Evolutionary conservation across 768 basidiomycete genomes (phyloP).

Genomic region (Leucocoprinus birnbaumii): DNA sequence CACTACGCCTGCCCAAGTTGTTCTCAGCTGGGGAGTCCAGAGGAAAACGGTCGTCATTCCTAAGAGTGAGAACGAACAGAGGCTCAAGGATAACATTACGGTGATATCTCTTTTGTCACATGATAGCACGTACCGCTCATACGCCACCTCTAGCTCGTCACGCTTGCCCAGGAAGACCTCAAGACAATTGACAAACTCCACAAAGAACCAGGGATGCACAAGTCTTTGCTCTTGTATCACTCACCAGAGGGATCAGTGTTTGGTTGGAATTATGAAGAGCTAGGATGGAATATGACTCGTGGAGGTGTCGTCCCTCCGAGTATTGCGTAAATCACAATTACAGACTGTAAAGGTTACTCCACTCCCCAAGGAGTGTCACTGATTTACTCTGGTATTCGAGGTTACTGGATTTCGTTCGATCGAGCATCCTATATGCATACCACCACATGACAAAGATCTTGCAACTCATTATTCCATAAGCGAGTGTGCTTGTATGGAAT

Average conservation of each 20-base stretch:
- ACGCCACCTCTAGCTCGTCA: slow-evolving; percentile 26
- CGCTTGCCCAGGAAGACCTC: slow-evolving; percentile 35
- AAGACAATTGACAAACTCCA: slow-evolving; percentile 38
- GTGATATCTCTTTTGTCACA: slow-evolving; percentile 18
- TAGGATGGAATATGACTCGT: slow-evolving; percentile 37
- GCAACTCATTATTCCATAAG: no score
- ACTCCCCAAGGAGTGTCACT: no score
- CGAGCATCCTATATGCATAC: no score
- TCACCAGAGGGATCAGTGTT: slow-evolving; percentile 27
- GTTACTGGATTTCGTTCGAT: no score
- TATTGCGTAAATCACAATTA: neutral
- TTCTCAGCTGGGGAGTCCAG: slow-evolving; percentile 65
- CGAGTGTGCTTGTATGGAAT: no score
- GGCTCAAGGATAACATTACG: slow-evolving; percentile 46
- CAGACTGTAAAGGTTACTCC: no score
- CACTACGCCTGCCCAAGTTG: slow-evolving; percentile 45
- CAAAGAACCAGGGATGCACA: slow-evolving; percentile 36
- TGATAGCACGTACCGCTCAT: neutral
- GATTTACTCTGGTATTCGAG: no score
- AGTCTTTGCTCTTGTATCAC: slow-evolving; percentile 25
- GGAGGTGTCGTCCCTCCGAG: slow-evolving; percentile 26
- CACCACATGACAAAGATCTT: no score
- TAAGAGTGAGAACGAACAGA: slow-evolving; percentile 48
- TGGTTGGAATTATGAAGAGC: slow-evolving; percentile 42
- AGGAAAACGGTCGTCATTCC: slow-evolving; percentile 60